A percentile compares a stretch with the other conserved stretches of the same genome.
phyloP scores from a whole-genome alignment of 257 asterid species.

The Gentiana straminea region DNA sequence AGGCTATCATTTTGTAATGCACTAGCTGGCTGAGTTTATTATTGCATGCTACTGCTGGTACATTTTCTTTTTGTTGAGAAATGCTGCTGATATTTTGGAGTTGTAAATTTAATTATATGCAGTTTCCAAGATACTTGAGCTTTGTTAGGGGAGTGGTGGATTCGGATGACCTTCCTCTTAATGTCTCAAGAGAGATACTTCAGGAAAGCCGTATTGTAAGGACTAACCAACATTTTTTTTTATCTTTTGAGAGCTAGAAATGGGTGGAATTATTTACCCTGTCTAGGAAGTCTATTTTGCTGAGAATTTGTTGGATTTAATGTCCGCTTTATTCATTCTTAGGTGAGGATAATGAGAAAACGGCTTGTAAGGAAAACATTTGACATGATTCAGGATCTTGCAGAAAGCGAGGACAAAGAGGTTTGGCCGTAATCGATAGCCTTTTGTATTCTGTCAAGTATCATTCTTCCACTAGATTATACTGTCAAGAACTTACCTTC shows the following conservation, averaged over 20 bases:
- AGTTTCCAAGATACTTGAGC: slow-evolving; percentile 99
- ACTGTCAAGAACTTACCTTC: background rate
- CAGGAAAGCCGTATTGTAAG: slow-evolving; percentile 99
- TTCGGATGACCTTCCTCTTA: slow-evolving; percentile 96
- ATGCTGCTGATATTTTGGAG: too few relatives aligned
- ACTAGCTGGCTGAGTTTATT: too few relatives aligned
- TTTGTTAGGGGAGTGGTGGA: slow-evolving; percentile 97
- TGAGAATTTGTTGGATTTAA: background rate
- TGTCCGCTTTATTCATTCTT: slow-evolving; percentile 8
- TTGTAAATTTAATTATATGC: slow-evolving; percentile 7
- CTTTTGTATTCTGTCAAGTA: background rate
- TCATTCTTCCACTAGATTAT: background rate
- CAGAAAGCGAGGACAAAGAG: slow-evolving; percentile 92
- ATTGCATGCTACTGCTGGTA: too few relatives aligned
- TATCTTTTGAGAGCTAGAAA: too few relatives aligned
- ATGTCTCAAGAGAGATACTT: slow-evolving; percentile 95
- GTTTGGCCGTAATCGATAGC: slow-evolving; percentile 20
- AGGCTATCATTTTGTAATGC: too few relatives aligned
- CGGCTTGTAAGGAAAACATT: slow-evolving; percentile 94
- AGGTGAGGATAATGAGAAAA: slow-evolving; percentile 97
- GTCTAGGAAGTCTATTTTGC: too few relatives aligned
- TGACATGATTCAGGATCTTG: slow-evolving; percentile 97
- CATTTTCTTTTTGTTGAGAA: too few relatives aligned
- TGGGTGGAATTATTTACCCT: too few relatives aligned
- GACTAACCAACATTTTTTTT: background rate